Conservation (phyloP, 768 basidiomycete species). For the Boletus eberwhitei region DNA sequence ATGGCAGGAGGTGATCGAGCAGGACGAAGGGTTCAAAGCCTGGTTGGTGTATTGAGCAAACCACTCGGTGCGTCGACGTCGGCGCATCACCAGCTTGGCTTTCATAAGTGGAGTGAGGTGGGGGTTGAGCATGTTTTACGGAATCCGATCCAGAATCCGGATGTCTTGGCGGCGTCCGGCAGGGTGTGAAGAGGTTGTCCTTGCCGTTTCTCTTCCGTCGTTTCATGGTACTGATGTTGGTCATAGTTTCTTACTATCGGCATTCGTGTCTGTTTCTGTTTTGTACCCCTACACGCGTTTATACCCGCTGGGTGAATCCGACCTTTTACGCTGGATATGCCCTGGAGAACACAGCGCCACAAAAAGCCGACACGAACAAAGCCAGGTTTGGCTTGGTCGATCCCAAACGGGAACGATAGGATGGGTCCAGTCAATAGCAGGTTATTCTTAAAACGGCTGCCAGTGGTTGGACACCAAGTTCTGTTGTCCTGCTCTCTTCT, state of each 20-base stretch:
- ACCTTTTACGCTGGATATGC: not conserved
- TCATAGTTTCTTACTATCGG: not conserved
- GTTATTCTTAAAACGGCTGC: not conserved
- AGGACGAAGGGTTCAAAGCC: slow-evolving; percentile 6
- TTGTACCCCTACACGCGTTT: not conserved
- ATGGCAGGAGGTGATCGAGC: slow-evolving; percentile 34
- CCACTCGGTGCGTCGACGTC: not conserved
- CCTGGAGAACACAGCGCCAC: no score
- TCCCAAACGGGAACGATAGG: not conserved
- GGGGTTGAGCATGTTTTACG: not conserved
- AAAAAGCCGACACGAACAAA: not conserved
- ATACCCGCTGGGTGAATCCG: not conserved
- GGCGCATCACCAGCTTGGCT: no score
- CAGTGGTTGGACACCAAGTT: not conserved
- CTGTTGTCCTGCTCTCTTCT: not conserved
- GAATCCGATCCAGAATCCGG: not conserved
- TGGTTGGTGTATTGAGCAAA: slow-evolving; percentile 36
- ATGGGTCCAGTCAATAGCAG: no score
- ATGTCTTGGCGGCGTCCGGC: not conserved
- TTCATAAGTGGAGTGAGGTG: not conserved
- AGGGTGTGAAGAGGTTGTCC: not conserved
- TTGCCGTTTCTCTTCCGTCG: not conserved
- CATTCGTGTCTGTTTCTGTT: not conserved
- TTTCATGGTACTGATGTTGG: not conserved
- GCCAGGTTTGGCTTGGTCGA: not conserved